A percentile compares a stretch with the other conserved stretches of the same genome.
phyloP scores from a whole-genome alignment of 768 basidiomycete species.

The Symmetrospora coprosmae region DNA sequence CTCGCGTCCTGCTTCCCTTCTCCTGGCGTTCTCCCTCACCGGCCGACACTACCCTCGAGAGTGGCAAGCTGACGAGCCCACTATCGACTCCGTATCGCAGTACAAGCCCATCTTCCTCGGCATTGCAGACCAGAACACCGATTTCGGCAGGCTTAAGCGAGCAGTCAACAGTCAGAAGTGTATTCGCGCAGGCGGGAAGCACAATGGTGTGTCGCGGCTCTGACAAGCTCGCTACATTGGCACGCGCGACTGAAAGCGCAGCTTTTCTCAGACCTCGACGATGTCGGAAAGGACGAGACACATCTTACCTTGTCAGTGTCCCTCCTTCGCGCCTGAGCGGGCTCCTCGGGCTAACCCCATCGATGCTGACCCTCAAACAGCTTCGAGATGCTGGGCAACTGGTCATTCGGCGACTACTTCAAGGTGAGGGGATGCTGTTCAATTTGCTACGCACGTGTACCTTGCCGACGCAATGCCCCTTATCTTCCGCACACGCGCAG shows the following conservation, averaged over 20 bases:
- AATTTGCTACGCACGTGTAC: neutral
- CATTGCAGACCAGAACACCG: constrained; percentile 86
- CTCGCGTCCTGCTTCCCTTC: neutral
- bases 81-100: constrained; percentile 42
- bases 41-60: too few species aligned
- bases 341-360: too few species aligned
- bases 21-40: too few species aligned
- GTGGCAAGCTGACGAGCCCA: too few species aligned
- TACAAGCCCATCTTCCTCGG: constrained; percentile 97
- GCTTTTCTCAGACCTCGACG: constrained; percentile 64
- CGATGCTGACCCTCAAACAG: constrained; percentile 26
- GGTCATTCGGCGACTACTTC: constrained; percentile 99
- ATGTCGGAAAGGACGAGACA: constrained; percentile 96
- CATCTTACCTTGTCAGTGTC: constrained; percentile 42
- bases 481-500: constrained; percentile 40
- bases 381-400: constrained; percentile 99
- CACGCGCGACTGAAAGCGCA: neutral
- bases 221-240: constrained; percentile 3
- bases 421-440: too few species aligned
- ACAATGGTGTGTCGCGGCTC: constrained; percentile 54
- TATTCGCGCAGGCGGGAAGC: constrained; percentile 95
- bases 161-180: constrained; percentile 97
- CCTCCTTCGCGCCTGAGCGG: too few species aligned
- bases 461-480: neutral
- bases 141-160: constrained; percentile 74